Evolutionary conservation across 1,139 yeast genomes (phyloP).

Genomic region (Blastobotrys illinoisensis): DNA sequence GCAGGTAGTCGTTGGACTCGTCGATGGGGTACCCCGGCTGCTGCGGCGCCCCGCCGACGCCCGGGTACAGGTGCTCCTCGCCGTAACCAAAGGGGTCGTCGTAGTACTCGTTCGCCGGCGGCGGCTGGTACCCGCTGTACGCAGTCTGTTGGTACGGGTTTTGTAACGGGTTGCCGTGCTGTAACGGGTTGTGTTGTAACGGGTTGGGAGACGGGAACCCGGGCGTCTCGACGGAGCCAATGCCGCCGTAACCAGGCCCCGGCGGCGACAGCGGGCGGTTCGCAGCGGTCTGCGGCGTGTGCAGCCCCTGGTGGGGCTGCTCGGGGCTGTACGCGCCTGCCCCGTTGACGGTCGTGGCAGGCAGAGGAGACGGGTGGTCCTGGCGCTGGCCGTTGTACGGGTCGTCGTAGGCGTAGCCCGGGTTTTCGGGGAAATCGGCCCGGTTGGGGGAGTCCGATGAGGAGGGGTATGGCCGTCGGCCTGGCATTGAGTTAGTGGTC

Average conservation of each 20-base stretch:
- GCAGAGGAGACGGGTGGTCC: not conserved
- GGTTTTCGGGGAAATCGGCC: not conserved
- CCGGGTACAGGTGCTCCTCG: not conserved
- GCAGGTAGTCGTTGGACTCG: conserved; percentile 8
- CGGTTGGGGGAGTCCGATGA: not conserved
- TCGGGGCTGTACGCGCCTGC: not conserved
- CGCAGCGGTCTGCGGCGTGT: not conserved
- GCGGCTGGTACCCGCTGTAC: not conserved
- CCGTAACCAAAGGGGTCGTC: not conserved
- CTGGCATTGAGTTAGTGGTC: not conserved
- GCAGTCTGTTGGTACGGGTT: not conserved
- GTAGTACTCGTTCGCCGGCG: not conserved
- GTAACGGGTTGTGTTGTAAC: not conserved
- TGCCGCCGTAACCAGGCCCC: not conserved
- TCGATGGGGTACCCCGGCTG: conserved; percentile 5
- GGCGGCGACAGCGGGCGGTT: not conserved
- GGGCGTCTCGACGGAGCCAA: not conserved
- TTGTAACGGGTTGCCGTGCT: not conserved
- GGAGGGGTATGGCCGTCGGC: not conserved
- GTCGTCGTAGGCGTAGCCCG: not conserved
- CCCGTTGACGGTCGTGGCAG: not conserved
- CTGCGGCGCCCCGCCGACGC: not conserved
- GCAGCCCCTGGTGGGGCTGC: not conserved
- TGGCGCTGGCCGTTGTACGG: not conserved
- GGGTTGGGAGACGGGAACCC: not conserved